Conservation (phyloP, 23 red algal species). For the Cyanidium caldarium region DNA sequence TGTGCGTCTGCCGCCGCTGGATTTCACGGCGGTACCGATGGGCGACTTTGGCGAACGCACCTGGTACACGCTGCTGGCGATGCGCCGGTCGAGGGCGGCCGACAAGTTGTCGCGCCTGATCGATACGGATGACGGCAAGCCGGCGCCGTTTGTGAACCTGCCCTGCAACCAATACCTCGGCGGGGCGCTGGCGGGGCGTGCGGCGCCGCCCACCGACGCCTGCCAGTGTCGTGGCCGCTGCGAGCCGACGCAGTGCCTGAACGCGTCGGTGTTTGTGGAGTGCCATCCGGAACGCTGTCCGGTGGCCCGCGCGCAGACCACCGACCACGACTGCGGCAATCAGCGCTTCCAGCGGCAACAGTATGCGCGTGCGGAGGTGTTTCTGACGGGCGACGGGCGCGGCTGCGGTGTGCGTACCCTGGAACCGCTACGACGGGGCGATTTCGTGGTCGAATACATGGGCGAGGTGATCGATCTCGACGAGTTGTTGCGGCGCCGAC, state of each 20-base stretch:
- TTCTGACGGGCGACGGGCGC: constrained; percentile 13
- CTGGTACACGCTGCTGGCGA: neutral
- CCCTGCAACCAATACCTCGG: constrained; percentile 19
- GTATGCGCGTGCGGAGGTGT: constrained; percentile 33
- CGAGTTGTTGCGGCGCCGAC: constrained; percentile 37
- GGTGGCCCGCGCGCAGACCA: constrained; percentile 8
- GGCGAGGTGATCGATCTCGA: constrained; percentile 65
- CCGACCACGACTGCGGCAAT: constrained; percentile 38
- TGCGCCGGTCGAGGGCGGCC: neutral
- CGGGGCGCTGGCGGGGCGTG: neutral
- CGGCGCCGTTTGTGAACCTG: constrained; percentile 21
- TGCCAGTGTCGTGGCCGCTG: constrained; percentile 16
- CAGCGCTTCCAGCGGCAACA: constrained; percentile 53
- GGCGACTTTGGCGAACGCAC: constrained; percentile 1
- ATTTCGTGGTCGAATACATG: constrained; percentile 80
- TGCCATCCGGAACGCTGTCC: constrained; percentile 53
- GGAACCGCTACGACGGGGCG: constrained; percentile 32
- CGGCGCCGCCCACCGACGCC: neutral
- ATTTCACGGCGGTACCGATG: neutral
- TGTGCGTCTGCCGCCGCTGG: neutral
- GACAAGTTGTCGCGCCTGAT: neutral
- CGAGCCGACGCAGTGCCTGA: constrained; percentile 50
- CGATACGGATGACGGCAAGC: constrained; percentile 11
- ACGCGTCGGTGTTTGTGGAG: constrained; percentile 45
- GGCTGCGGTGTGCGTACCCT: constrained; percentile 47